Evolutionary conservation across 129 eudicot species (phyloP).

Genomic region (Mikania micrantha): DNA sequence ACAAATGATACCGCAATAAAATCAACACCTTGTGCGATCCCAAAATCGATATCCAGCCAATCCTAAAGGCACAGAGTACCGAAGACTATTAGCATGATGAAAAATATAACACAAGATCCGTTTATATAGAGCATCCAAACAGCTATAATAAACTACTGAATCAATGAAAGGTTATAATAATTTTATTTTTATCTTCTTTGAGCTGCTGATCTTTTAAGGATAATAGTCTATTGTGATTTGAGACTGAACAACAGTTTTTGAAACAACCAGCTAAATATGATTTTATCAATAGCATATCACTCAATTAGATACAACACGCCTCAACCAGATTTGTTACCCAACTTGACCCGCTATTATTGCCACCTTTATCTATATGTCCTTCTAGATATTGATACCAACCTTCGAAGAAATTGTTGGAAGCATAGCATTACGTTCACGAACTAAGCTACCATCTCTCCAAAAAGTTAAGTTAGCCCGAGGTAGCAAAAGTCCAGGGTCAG

Average conservation of each 20-base stretch:
- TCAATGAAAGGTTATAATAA: neutral
- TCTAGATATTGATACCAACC: slow-evolving; percentile 31
- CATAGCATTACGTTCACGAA: slow-evolving; percentile 83
- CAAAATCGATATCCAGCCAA: slow-evolving; percentile 98
- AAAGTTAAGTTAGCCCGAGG: slow-evolving; percentile 93
- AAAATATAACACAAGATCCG: neutral
- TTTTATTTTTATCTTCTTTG: neutral
- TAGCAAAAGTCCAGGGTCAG: slow-evolving; percentile 89
- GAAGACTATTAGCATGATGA: neutral
- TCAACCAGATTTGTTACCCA: too few relatives aligned
- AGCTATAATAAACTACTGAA: neutral
- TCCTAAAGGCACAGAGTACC: slow-evolving; percentile 42
- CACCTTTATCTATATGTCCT: neutral
- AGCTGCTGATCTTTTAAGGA: neutral
- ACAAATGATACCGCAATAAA: slow-evolving; percentile 95
- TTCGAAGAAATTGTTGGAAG: slow-evolving; percentile 92
- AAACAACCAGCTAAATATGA: neutral
- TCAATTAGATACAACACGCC: neutral
- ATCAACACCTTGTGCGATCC: slow-evolving; percentile 94
- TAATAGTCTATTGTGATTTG: neutral
- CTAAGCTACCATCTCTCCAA: slow-evolving; percentile 90
- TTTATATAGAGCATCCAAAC: neutral
- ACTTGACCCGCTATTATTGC: neutral
- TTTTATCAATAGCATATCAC: too few relatives aligned
- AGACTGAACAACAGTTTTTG: neutral